Base-by-base conservation (phyloP, 352 stramenopile genomes). In the Globisporangium paddicum region DNA sequence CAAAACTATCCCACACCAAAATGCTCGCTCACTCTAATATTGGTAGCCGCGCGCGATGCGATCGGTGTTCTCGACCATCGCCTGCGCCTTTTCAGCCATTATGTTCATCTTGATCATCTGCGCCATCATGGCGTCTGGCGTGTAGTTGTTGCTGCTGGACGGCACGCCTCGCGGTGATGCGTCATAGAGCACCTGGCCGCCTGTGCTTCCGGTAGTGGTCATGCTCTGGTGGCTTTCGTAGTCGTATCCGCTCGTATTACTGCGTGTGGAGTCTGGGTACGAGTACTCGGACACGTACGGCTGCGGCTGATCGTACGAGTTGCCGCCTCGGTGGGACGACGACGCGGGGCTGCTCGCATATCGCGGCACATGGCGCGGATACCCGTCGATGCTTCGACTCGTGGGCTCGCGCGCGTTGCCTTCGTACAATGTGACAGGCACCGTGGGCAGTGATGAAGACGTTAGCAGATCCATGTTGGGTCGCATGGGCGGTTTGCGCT, bases 21-120 rank as follows among this genome's bases (percentile, higher is more conserved):
- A 23, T 21, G 49, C 51, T 30, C 16, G n/a, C 54, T 66, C 35
- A 3, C 32, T 34, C 50, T 53, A 62, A 37, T 71, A 63, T 47
- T 28, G 45, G 45, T 79, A 66, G 45, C 77, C 71, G 52, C 75
- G 69, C 25, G 75, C 75, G 35, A 84, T 52, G 62, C 82, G 82
- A 57, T 86, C 62, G 54, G 84, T 86, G 45, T 82, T 71, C 50
- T 79, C 64, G 45, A 87, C 73, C 64, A 85, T 74, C 64, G 84
- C 71, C 23, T 73, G 69, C 46, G 75, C 82, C 30, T 87, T 72
- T 63, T 89, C 79, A 35, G 79, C 79, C 44, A 83, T 85, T 62
- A 89, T 73, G 64, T 87, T 89, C 77, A 89, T 87, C 60, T 82
- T 72, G 63, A 87, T 77, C 66, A 89, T 87, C 55, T 85, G 79